Conservation (phyloP, 495 filamentous ascomycete genomes). For the Aspergillus sclerotioniger region DNA sequence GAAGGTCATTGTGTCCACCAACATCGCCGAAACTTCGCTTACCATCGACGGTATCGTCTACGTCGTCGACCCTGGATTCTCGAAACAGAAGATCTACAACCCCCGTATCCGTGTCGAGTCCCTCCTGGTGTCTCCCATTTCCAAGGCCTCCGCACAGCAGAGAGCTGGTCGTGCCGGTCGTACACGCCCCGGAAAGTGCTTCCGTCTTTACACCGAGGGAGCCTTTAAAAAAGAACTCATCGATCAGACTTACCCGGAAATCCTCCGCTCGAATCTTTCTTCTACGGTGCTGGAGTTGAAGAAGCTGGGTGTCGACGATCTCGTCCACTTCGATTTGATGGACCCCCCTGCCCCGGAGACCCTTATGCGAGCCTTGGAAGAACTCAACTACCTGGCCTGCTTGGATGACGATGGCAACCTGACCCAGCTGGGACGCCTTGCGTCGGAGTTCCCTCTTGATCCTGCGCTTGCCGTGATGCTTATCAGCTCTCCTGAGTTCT, state of each 20-base stretch:
- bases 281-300: constrained; percentile 95
- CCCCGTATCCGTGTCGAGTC: constrained; percentile 95
- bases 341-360: constrained; percentile 98
- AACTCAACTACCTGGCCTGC: constrained; percentile 96
- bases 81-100: constrained; percentile 99
- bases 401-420: constrained; percentile 94
- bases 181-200: constrained; percentile 96
- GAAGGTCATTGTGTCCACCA: constrained; percentile 95
- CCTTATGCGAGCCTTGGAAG: constrained; percentile 96
- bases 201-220: constrained; percentile 91
- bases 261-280: constrained; percentile 88
- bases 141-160: constrained; percentile 97
- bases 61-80: constrained; percentile 97
- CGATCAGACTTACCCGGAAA: constrained; percentile 94
- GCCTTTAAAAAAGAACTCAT: constrained; percentile 99
- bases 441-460: constrained; percentile 95
- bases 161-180: constrained; percentile 97
- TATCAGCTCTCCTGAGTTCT: constrained; percentile 95
- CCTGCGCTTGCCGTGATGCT: constrained; percentile 96
- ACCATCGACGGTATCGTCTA: constrained; percentile 99
- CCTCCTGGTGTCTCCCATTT: constrained; percentile 91
- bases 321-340: constrained; percentile 99
- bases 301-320: constrained; percentile 92
- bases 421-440: constrained; percentile 78
- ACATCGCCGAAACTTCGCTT: constrained; percentile 95